Conservation (phyloP, 495 filamentous ascomycete genomes). For the Tuber melanosporum region DNA sequence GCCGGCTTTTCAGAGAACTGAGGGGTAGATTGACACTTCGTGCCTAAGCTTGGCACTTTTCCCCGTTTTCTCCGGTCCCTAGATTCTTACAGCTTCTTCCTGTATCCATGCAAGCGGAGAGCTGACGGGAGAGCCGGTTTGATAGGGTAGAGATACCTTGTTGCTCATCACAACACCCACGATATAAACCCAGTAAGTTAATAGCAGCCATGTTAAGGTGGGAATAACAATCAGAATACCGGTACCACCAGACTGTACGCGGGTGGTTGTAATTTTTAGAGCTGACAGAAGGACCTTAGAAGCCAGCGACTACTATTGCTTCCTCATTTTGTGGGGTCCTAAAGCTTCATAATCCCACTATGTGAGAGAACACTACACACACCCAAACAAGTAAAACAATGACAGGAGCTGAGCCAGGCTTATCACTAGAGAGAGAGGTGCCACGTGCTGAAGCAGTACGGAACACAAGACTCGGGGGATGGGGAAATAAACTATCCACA, state of each 20-base stretch:
- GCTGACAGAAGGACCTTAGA: not conserved
- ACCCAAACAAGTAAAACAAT: not conserved
- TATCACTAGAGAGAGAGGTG: not conserved
- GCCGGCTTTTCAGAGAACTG: not conserved
- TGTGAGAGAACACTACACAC: not conserved
- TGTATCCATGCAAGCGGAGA: not conserved
- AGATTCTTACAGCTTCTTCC: not conserved
- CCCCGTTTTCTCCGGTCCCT: not conserved
- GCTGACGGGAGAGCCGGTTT: not conserved
- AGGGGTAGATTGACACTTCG: not conserved
- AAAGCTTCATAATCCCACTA: not conserved
- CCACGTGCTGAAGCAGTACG: not conserved
- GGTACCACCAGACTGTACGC: not conserved
- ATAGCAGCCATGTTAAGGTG: not conserved
- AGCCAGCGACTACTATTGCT: not conserved
- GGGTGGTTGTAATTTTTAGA: not conserved
- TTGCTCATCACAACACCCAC: not conserved
- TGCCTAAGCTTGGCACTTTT: not conserved
- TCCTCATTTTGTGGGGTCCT: not conserved
- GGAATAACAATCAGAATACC: not conserved
- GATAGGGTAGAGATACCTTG: not conserved
- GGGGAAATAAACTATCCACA: not conserved
- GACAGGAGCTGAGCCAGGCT: not conserved
- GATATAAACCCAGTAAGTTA: not conserved
- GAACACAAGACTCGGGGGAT: not conserved